These are phyloP conservation scores for Acmispon strigosus DNA, from an alignment of 306 rosid genomes.

Conservation along the genomic window DNA sequence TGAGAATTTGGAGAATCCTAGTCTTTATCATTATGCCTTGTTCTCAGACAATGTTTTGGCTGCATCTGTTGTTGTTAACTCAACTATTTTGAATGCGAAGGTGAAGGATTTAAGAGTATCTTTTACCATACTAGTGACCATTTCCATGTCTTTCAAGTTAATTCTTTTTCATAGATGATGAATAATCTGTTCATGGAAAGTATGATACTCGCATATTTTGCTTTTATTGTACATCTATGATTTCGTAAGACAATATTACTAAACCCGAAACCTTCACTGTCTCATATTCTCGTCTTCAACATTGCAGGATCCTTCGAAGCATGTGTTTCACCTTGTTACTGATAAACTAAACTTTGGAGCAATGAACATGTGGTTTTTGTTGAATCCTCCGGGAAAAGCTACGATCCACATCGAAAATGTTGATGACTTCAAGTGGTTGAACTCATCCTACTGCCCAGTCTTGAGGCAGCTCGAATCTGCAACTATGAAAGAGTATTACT, in stretches of 20 bases:
- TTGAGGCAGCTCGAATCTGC: constrained; percentile 87
- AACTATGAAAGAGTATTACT: constrained; percentile 88
- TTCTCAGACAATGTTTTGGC: constrained; percentile 98
- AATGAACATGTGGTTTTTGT: constrained; percentile 96
- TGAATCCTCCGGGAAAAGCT: constrained; percentile 95
- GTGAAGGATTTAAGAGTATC: constrained; percentile 28
- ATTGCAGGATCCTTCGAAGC: constrained; percentile 87
- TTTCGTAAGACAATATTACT: not conserved
- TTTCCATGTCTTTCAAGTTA: not conserved
- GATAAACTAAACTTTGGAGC: constrained; percentile 94
- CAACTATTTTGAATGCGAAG: constrained; percentile 85
- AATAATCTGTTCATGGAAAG: not conserved
- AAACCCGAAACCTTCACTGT: constrained; percentile 9
- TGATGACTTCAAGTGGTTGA: constrained; percentile 90
- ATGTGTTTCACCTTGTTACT: constrained; percentile 92
- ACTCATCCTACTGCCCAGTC: constrained; percentile 93
- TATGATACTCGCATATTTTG: not conserved
- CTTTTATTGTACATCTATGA: not conserved
- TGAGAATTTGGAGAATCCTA: constrained; percentile 82
- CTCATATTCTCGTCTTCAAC: constrained; percentile 26
- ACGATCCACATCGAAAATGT: constrained; percentile 87
- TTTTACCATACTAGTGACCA: not conserved
- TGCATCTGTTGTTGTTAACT: constrained; percentile 93
- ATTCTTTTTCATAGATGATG: not conserved
- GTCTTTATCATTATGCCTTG: constrained; percentile 82